Evolutionary conservation across 176 grass and related monocot genomes (phyloP).

Genomic region (Hyparrhenia diplandra): DNA sequence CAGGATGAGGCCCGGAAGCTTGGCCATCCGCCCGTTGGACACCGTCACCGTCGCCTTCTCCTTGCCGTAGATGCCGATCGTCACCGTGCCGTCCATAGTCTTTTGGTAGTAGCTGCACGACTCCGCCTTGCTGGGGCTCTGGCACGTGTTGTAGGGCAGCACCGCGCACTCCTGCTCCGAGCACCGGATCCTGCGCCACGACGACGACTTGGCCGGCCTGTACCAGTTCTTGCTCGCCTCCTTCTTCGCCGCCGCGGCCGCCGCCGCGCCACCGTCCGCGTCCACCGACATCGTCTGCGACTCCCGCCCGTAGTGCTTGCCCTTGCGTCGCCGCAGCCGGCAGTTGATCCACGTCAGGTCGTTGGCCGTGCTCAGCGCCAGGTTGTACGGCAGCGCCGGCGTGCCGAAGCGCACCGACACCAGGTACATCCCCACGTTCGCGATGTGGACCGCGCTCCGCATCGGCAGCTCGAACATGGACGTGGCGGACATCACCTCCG

Average conservation of each 20-base stretch:
- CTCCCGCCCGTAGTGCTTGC: conserved; percentile 6
- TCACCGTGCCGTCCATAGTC: conserved; percentile 45
- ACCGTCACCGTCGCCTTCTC: conserved; percentile 69
- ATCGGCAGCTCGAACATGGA: conserved; percentile 68
- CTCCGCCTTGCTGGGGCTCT: conserved; percentile 1
- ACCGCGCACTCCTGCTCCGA: conserved; percentile 40
- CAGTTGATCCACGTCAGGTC: conserved; percentile 96
- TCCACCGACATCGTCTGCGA: conserved; percentile 9
- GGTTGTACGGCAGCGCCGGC: conserved; percentile 53
- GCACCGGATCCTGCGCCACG: conserved; percentile 62
- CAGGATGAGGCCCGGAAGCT: conserved; percentile 62
- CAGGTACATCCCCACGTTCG: conserved; percentile 56
- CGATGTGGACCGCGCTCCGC: conserved; percentile 43
- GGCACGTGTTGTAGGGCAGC: conserved; percentile 36
- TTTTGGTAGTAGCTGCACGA: conserved; percentile 54
- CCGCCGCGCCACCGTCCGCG: neutral
- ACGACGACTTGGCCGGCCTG: conserved; percentile 50
- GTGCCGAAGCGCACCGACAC: conserved; percentile 73
- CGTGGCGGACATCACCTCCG: conserved; percentile 15
- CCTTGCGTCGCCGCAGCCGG: conserved; percentile 14
- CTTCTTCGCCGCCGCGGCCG: neutral
- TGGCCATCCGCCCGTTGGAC: conserved; percentile 41
- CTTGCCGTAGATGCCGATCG: conserved; percentile 53
- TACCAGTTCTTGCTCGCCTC: conserved; percentile 31
- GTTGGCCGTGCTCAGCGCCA: conserved; percentile 70